A percentile compares a stretch with the other conserved stretches of the same genome.
Evolutionary conservation across 2,329 filamentous ascomycete genomes (phyloP).

Genomic region (Curvularia sp.): DNA sequence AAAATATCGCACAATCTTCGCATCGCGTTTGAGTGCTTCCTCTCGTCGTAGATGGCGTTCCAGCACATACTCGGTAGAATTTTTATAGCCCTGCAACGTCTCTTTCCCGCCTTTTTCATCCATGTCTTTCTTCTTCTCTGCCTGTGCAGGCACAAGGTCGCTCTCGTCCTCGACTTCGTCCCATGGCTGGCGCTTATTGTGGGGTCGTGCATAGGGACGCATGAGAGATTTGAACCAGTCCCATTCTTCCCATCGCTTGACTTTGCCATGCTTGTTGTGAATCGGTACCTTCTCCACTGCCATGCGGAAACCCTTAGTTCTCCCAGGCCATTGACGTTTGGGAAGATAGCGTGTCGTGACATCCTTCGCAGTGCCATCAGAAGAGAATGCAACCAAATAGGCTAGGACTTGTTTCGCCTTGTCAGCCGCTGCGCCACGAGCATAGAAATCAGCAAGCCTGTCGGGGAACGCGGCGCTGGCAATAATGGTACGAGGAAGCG

Average conservation of each 20-base stretch:
- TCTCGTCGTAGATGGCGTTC: conserved; percentile 88
- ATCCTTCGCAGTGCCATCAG: conserved; percentile 90
- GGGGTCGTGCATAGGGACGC: conserved; percentile 69
- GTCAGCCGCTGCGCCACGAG: conserved; percentile 81
- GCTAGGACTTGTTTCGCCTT: conserved; percentile 87
- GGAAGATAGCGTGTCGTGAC: conserved; percentile 91
- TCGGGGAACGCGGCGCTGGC: conserved; percentile 72
- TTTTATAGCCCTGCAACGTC: conserved; percentile 87
- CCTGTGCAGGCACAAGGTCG: conserved; percentile 75
- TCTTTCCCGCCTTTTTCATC: conserved; percentile 73
- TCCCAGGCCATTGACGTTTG: conserved; percentile 80
- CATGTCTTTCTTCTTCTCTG: conserved; percentile 68
- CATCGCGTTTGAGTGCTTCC: conserved; percentile 77
- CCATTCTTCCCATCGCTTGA: conserved; percentile 76
- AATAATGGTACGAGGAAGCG: conserved; percentile 58
- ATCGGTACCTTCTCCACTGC: conserved; percentile 80
- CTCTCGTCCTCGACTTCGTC: conserved; percentile 82
- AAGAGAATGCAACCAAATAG: conserved; percentile 83
- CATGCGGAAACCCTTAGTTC: conserved; percentile 85
- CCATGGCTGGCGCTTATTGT: conserved; percentile 65
- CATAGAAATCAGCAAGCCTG: conserved; percentile 76
- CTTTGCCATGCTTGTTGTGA: conserved; percentile 77
- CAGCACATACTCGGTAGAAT: conserved; percentile 83
- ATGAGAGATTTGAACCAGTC: conserved; percentile 91
- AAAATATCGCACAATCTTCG: conserved; percentile 77